A percentile compares a stretch with the other conserved stretches of the same genome.
phyloP scores from a whole-genome alignment of 192 early-diverging fungal species.

The Backusella morwellensis region DNA sequence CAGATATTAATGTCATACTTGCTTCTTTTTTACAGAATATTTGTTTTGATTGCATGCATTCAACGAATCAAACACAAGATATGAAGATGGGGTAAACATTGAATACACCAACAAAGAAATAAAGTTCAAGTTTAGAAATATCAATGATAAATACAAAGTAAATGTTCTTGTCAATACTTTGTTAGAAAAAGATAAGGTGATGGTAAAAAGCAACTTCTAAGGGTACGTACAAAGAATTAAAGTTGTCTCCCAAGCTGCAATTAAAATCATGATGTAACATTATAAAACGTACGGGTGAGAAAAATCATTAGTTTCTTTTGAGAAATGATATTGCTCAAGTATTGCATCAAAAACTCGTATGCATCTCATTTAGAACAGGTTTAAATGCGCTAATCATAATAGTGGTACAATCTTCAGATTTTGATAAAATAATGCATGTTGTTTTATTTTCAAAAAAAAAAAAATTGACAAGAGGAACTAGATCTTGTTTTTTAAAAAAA shows the following conservation, averaged over 20 bases:
- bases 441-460: background rate
- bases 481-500: background rate
- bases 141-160: too few species aligned
- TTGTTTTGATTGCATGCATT: background rate
- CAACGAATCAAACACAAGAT: background rate
- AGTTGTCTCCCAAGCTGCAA: background rate
- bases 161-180: too few species aligned
- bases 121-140: too few species aligned
- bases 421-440: background rate
- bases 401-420: too few species aligned
- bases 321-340: background rate
- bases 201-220: background rate
- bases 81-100: too few species aligned
- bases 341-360: background rate
- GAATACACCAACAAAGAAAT: too few species aligned
- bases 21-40: background rate
- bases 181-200: too few species aligned
- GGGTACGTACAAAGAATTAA: background rate
- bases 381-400: background rate
- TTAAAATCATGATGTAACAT: background rate
- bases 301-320: background rate
- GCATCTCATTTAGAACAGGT: background rate
- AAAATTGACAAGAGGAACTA: background rate
- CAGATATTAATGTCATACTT: too few species aligned
- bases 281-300: background rate